Percentiles rank a stretch among this genome's conserved stretches.
Evolutionary conservation across 345 rosid species (phyloP).

Genomic region (Streptanthus diversifolius): DNA sequence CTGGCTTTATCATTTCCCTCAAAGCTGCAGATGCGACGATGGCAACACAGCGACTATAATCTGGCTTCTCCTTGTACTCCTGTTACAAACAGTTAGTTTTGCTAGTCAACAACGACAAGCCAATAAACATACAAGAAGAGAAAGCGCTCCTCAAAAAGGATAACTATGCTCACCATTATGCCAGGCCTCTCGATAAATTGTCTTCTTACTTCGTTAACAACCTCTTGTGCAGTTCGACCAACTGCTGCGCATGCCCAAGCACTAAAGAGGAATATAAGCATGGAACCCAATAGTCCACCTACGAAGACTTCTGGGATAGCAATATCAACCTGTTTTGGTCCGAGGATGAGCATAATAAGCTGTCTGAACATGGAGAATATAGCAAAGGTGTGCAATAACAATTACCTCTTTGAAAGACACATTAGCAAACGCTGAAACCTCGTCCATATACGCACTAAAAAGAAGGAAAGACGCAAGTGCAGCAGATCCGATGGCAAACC

Average conservation of each 20-base stretch:
- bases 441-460: slow-evolving; percentile 99
- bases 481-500: slow-evolving; percentile 99
- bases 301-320: slow-evolving; percentile 93
- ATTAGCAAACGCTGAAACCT: slow-evolving; percentile 79
- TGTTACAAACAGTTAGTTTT: slow-evolving; percentile 29
- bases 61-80: slow-evolving; percentile 97
- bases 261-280: slow-evolving; percentile 94
- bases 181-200: slow-evolving; percentile 99
- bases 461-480: slow-evolving; percentile 99
- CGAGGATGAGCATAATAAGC: slow-evolving; percentile 11
- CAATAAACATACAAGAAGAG: background rate
- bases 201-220: slow-evolving; percentile 96
- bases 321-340: slow-evolving; percentile 75
- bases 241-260: slow-evolving; percentile 98
- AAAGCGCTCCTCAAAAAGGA: background rate
- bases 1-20: slow-evolving; percentile 98
- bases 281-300: slow-evolving; percentile 93
- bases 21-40: slow-evolving; percentile 95
- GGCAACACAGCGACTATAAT: slow-evolving; percentile 96
- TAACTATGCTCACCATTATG: slow-evolving; percentile 65
- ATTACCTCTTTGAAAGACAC: slow-evolving; percentile 77
- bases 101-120: slow-evolving; percentile 7
- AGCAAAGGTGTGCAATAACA: background rate
- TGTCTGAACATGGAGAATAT: background rate
- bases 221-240: slow-evolving; percentile 99